Evolutionary conservation across 148 eudicot species (phyloP), one percentile per base, ranked within the genome.

Genomic region (Dianthus caryophyllus): DNA sequence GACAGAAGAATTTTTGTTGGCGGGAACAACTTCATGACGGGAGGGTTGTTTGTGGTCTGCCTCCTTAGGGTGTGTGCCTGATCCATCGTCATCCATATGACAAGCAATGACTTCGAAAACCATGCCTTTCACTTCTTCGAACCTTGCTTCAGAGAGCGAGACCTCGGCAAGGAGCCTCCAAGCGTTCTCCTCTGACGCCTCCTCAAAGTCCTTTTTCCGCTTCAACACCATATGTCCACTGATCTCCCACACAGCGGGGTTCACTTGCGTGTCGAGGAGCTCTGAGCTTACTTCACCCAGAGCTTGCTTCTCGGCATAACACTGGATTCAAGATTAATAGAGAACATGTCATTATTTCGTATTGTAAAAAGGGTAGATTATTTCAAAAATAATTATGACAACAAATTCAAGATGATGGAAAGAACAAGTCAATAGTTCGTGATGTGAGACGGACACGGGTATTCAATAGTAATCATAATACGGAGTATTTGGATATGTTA

Each of bases 201-300:
- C 97, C 6, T 90, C 92, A 8, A 80, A 94, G 67, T 94, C 98
- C 74, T 88, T 70, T 76, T 75, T 88, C 77, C 96, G 77, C 81
- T 94, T 94, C 54, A 94, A 72, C 25, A 94, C 98, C 79, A 93
- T 94, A 67, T 94, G 98, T 36, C 98, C 98, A 36, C 98, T 90
- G 30, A 94, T 94, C 78, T 94, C 97, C 98, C 98, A 94, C 50
- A 88, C 98, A 18, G 98, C 98, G 12, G 98, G 98, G 73, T 94
- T 94, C 75, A 94, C 98, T 78, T 94, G 98, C 55, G 98, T 90
- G 33, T 88, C 97, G 18, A 94, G 85, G 61, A 90, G 79, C 73
- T 94, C 96, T 0, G 84, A 49, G 25, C 79, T 83, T 29, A 94
- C 97, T 75, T 90, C 96, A 4, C 97, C 97, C 0, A 83, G 83